phyloP scores from a whole-genome alignment of 23 red algal genomes.

The Gracilaria domingensis region DNA sequence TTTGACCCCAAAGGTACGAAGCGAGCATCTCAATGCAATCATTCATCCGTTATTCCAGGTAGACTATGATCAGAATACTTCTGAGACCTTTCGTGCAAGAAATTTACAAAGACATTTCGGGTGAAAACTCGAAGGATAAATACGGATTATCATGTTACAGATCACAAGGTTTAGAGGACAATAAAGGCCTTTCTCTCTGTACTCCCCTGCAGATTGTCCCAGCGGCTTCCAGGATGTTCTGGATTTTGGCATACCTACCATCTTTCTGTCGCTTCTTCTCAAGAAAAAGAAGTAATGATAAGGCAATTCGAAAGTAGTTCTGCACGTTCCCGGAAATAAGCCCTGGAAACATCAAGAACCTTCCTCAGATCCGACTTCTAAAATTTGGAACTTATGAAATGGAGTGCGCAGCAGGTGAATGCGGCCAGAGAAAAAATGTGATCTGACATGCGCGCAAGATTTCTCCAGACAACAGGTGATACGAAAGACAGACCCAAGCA shows the following conservation, averaged over 20 bases:
- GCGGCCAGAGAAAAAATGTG: too few relatives aligned
- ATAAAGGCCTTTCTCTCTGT: neutral
- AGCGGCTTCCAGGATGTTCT: neutral
- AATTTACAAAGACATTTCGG: neutral
- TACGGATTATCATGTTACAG: neutral
- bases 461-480: too few relatives aligned
- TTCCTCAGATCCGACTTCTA: too few relatives aligned
- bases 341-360: too few relatives aligned
- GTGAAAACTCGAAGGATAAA: neutral
- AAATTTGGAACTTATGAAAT: too few relatives aligned
- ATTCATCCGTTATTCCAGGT: too few relatives aligned
- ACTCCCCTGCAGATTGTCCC: slow-evolving; percentile 10
- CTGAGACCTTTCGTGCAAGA: neutral
- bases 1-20: too few relatives aligned
- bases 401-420: too few relatives aligned
- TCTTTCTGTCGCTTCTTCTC: neutral
- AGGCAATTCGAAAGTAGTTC: neutral
- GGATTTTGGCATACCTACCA: neutral
- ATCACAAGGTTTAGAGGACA: neutral
- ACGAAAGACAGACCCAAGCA: too few relatives aligned
- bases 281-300: neutral
- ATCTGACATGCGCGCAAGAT: too few relatives aligned
- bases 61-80: too few relatives aligned
- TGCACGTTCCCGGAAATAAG: neutral
- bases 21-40: too few relatives aligned